Base-by-base conservation (phyloP, 73 alveolate species). In the Paramecium pentaurelia region DNA sequence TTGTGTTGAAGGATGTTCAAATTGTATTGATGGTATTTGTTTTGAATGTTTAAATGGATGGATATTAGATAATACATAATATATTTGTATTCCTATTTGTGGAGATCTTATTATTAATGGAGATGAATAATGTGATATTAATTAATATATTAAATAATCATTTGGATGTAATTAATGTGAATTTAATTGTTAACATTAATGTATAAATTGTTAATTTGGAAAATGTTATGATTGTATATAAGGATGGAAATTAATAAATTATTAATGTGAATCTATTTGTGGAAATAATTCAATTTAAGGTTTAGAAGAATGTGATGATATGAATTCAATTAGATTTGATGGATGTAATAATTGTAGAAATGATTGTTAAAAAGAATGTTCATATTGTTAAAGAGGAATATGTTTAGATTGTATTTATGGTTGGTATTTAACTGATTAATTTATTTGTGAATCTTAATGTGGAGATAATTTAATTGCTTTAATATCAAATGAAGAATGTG, bases 11-110 rank as follows among this genome's bases (percentile, higher is more conserved):
- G 84, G 51, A 10, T 68, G 84, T 34, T 32, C 47, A 32, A 34
- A 68, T 32, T 68, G 84, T 68, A 32, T 68, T 28, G 84, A 68
- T 68, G 84, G 84, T 3, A 68, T 68, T 12, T 68, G 84, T 68
- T 60, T 68, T 32, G 84, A 11, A 14, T 49, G 60, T 49, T 49
- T 49, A 14, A 16, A 49, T 16, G 60, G 60, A 12, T 49, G 60
- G 60, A 49, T 49, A 16, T 12, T 49, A 49, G 60, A 49, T 14
- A 12, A 12, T 12, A 2, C 4, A 0, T 3, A 49, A 0, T 2
- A 0, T 49, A 49, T 49, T 12, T 49, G 77, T 30, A 27, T 27
- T 4, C 77, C 77, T 11, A 30, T 60, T 16, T 60, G 77, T 60
- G 77, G 77, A 10, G 77, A 60, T 30, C 7, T 27, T 16, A 22